Percentiles rank a stretch among this genome's conserved stretches.
phyloP scores from a whole-genome alignment of 768 basidiomycete genomes.

The Termitomyces sp. region DNA sequence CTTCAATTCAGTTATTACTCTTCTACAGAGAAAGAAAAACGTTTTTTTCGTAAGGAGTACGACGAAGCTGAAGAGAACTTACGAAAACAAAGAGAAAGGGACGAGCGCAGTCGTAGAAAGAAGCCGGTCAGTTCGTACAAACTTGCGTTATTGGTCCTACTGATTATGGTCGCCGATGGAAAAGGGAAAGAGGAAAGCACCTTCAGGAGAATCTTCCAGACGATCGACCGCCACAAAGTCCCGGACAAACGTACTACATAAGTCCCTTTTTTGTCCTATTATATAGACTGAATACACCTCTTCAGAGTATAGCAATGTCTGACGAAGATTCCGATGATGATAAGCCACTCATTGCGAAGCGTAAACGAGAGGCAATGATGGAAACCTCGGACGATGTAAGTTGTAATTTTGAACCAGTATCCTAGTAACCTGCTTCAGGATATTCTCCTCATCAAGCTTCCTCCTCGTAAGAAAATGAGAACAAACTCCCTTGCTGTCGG shows the following conservation, averaged over 20 bases:
- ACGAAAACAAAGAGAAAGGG: conserved; percentile 17
- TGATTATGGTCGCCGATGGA: background rate
- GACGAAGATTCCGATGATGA: conserved; percentile 11
- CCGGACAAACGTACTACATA: background rate
- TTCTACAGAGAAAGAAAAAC: conserved; percentile 33
- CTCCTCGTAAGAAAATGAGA: conserved; percentile 7
- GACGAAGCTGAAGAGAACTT: conserved; percentile 16
- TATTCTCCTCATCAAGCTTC: conserved; percentile 1
- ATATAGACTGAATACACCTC: background rate
- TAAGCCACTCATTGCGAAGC: conserved; percentile 10
- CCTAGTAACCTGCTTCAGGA: conserved; percentile 1
- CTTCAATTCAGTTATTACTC: background rate
- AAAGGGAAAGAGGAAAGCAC: conserved; percentile 5
- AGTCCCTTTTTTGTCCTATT: background rate
- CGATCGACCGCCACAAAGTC: conserved; percentile 2
- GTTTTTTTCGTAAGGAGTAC: conserved; percentile 30
- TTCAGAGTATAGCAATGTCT: conserved; percentile 10
- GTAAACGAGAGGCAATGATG: background rate
- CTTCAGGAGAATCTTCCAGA: background rate
- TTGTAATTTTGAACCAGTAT: background rate
- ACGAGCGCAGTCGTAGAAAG: conserved; percentile 14
- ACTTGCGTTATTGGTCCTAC: background rate
- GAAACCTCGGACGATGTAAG: conserved; percentile 13
- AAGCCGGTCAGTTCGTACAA: conserved; percentile 5
- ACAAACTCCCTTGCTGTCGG: background rate